Evolutionary conservation across 176 grass and related monocot genomes (phyloP), one percentile per base, ranked within the genome.

Genomic region (Luzula sylvatica): DNA sequence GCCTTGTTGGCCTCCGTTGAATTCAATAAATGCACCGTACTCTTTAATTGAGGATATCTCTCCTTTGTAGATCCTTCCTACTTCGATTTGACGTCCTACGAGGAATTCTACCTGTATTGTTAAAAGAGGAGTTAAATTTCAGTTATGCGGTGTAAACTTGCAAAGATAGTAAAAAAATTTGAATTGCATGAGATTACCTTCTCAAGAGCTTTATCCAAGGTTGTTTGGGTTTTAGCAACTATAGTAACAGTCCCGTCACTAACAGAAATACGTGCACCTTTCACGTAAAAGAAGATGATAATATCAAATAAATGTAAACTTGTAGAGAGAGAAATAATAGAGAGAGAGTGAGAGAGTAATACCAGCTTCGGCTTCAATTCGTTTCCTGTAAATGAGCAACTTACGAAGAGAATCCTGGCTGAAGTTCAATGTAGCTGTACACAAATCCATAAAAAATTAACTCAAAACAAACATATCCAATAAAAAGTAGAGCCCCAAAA

Each of bases 1-100:
- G 41, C 85, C 92, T 42, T 96, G 81, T 65, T 96, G 85, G 42
- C 92, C 92, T 52, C 92, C 92, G 79, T 90, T 96, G 42, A 96
- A 86, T 46, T 96, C 92, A 72, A 96, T 75, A 80, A 96, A 96
- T 55, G 85, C 92, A 5, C 92, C 92, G 49, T 89, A 96, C 50
- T 96, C 92, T 77, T 96, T 96, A 23, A 89, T 71, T 68, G 92
- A 82, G 24, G 74, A 76, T 58, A 96, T 55, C 32, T 79, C 62
- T 71, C 92, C 92, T 75, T 86, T 90, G 32, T 96, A 96, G 18
- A 74, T 73, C 18, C 59, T 54, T 50, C 85, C 81, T 60, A 96
- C 65, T 86, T 90, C 85, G 60, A 90, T 76, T 89, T 86, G 74
- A 77, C 71, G 74, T 8, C 92, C 92, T 46, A 96, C 78, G 5